Evolutionary conservation across 1,284 basidiomycete species (phyloP).

Genomic region (Farysia itapuensis): DNA sequence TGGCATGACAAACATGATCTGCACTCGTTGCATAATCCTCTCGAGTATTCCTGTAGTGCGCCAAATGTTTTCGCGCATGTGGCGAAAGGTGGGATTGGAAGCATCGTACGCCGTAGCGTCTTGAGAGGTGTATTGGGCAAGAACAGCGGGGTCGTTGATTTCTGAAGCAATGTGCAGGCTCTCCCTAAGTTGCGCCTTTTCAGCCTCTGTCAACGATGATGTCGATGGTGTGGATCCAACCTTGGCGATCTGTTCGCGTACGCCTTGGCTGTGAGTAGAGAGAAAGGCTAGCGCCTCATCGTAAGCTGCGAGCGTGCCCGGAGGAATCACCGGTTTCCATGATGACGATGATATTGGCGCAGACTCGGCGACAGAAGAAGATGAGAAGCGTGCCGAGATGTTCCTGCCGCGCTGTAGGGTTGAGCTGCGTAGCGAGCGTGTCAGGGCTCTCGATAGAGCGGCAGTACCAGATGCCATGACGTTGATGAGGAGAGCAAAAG

Average conservation of each 20-base stretch:
- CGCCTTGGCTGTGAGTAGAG: constrained; percentile 60
- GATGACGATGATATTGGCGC: constrained; percentile 3
- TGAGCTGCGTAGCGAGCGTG: too few species aligned
- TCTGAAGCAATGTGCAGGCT: constrained; percentile 70
- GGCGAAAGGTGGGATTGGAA: constrained; percentile 70
- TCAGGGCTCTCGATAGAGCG: too few species aligned
- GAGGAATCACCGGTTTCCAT: constrained; percentile 65
- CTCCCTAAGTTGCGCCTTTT: constrained; percentile 39
- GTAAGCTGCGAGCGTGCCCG: constrained; percentile 75
- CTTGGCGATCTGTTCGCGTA: constrained; percentile 64
- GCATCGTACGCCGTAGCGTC: constrained; percentile 56
- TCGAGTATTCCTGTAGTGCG: constrained; percentile 22
- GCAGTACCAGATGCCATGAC: too few species aligned
- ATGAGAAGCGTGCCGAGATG: too few species aligned
- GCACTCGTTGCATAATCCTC: constrained; percentile 80
- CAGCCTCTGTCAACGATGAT: neutral
- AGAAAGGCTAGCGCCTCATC: constrained; percentile 77
- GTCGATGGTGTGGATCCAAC: constrained; percentile 21
- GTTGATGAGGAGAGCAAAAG: too few species aligned
- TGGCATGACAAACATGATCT: constrained; percentile 86
- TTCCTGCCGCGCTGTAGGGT: too few species aligned
- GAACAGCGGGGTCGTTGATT: constrained; percentile 74
- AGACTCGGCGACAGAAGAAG: neutral
- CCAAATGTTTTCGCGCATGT: constrained; percentile 83
- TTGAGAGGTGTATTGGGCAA: constrained; percentile 69